Evolutionary conservation across 352 stramenopile species (phyloP).

Genomic region (Phytophthora litchii): DNA sequence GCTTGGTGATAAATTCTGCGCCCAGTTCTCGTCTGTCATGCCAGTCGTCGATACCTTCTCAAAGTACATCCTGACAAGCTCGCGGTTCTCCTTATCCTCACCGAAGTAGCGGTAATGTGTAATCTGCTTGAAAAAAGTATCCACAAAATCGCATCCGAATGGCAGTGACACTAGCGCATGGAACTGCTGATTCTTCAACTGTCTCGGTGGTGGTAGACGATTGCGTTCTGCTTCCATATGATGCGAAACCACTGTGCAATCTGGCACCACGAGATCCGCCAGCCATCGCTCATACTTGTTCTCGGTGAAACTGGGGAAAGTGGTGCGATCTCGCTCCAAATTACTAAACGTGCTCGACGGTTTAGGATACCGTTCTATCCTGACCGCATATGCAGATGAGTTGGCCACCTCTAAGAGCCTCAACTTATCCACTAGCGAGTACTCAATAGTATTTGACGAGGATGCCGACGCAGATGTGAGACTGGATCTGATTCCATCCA

Average conservation of each 20-base stretch:
- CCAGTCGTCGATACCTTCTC: constrained; percentile 79
- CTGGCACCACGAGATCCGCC: constrained; percentile 53
- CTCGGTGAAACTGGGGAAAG: constrained; percentile 69
- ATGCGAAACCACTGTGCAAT: constrained; percentile 53
- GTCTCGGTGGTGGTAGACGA: constrained; percentile 52
- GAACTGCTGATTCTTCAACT: constrained; percentile 79
- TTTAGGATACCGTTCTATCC: constrained; percentile 84
- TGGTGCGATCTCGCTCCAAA: constrained; percentile 50
- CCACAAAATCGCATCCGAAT: constrained; percentile 65
- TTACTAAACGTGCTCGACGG: constrained; percentile 71
- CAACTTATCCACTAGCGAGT: constrained; percentile 73
- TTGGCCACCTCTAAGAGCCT: constrained; percentile 70
- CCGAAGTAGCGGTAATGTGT: constrained; percentile 69
- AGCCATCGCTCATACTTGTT: constrained; percentile 83
- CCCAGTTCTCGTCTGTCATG: constrained; percentile 71
- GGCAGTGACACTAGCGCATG: constrained; percentile 71
- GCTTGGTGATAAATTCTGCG: constrained; percentile 35
- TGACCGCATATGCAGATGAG: constrained; percentile 75
- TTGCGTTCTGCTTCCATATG: constrained; percentile 55
- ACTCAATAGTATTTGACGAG: constrained; percentile 55
- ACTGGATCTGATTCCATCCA: constrained; percentile 62
- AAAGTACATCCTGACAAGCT: constrained; percentile 80
- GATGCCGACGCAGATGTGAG: constrained; percentile 52
- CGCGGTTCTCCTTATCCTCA: constrained; percentile 75
- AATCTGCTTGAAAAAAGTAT: constrained; percentile 78